Evolutionary conservation across 305 asterid genomes (phyloP).

Genomic region (Fraxinus velutina): DNA sequence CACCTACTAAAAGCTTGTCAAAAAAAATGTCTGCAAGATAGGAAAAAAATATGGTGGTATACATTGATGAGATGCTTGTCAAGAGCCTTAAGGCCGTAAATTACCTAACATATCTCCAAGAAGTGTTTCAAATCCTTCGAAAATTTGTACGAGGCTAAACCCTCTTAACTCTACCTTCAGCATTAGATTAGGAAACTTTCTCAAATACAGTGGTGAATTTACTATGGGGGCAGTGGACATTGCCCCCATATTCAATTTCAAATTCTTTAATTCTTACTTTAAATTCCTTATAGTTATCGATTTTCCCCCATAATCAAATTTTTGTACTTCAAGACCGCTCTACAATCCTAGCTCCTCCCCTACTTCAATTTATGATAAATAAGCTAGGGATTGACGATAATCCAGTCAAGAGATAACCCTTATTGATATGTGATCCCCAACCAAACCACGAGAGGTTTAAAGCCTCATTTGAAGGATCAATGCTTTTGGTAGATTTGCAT

Average conservation of each 20-base stretch:
- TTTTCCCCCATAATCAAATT: background rate
- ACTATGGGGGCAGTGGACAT: background rate
- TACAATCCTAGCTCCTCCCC: background rate
- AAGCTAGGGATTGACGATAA: background rate
- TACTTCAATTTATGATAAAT: background rate
- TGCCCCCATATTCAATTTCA: background rate
- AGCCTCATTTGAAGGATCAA: too few relatives aligned
- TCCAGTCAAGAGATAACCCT: background rate
- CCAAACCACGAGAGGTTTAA: too few relatives aligned
- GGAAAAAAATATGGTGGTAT: background rate
- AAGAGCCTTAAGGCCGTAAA: background rate
- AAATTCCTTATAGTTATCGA: background rate
- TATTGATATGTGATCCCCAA: background rate
- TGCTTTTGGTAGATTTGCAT: too few relatives aligned
- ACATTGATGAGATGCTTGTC: background rate
- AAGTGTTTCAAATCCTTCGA: background rate
- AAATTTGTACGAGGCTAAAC: background rate
- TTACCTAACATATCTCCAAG: background rate
- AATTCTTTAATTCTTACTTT: too few relatives aligned
- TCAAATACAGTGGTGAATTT: background rate
- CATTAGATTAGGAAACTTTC: background rate
- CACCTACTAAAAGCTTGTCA: background rate
- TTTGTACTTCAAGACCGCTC: background rate
- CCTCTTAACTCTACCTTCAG: background rate
- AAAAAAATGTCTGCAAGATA: background rate